Base-by-base conservation (phyloP, 169 alveolate genomes). In the Plasmodium coatneyi region DNA sequence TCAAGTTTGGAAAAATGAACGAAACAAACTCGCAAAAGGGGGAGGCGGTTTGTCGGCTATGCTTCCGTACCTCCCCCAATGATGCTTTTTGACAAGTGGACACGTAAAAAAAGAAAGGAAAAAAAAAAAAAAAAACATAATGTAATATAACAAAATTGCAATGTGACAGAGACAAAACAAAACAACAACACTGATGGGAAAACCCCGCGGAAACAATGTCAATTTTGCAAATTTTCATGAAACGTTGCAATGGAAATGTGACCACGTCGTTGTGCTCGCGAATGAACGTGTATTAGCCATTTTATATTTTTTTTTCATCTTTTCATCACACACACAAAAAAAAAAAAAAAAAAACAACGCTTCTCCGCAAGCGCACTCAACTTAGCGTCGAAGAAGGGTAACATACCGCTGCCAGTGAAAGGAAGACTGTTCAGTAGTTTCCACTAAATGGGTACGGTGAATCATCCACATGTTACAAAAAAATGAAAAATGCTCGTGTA, bases 1-100 rank as follows among this genome's bases (percentile, higher is more conserved):
- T 12, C 71, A 60, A 60, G 74, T 60, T 60, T 32, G 74, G 34
- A 60, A 60, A 60, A 60, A 60, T 60, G 74, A 60, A 60, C 74
- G 14, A 60, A 60, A 60, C 74, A 60, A 60, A 60, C 32, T 16
- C 36, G 34, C 32, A 60, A 16, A 16, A 60, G 32, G 2, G 34
- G 25, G 32, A 60, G n/a, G 25, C 32, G 34, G 12, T 25, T 3
- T 22, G 32, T 25, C 32, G 34, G 14, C 32, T 25, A 60, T 22
- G 34, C 74, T 60, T n/a, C 34, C 74, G 32, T 14, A 1, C 10
- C 71, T 16, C 28, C 25, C 74, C 36, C 32, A 60, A 19, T 60
- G 32, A 60, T 60, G 56, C 56, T 60, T 60, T 19, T 60, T 60
- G 14, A 60, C 28, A 60, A 19, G 74, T 9, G 74, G n/a, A 19